Conservation (phyloP, 306 rosid genomes). For the Amphicarpaea edgeworthii region DNA sequence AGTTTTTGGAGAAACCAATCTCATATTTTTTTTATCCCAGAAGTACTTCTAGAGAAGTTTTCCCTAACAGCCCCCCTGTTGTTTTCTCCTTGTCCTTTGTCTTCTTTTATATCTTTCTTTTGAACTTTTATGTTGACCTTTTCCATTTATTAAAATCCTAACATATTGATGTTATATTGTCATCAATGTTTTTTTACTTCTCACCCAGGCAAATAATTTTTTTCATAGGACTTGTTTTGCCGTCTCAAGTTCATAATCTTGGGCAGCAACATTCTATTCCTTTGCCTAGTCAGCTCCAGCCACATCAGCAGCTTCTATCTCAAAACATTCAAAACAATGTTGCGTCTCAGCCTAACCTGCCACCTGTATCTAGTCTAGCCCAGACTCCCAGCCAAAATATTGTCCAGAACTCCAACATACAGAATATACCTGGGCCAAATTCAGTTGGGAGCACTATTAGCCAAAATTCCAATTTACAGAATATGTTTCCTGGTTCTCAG, state of each 20-base stretch:
- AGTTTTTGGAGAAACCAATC: too few relatives aligned
- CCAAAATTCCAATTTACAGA: slow-evolving; percentile 66
- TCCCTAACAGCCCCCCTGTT: too few relatives aligned
- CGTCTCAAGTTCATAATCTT: slow-evolving; percentile 63
- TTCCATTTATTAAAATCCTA: slow-evolving; percentile 13
- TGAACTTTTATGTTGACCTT: slow-evolving; percentile 10
- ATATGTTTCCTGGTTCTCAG: slow-evolving; percentile 74
- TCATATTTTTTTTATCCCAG: too few relatives aligned
- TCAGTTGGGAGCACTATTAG: slow-evolving; percentile 70
- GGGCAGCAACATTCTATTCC: slow-evolving; percentile 72
- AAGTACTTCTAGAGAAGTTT: too few relatives aligned
- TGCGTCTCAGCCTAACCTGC: slow-evolving; percentile 53
- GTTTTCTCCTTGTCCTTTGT: not conserved
- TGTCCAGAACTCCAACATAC: slow-evolving; percentile 72
- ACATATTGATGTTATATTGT: slow-evolving; percentile 34
- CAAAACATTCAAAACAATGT: slow-evolving; percentile 72
- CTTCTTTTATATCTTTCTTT: slow-evolving; percentile 22
- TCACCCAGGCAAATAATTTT: slow-evolving; percentile 19
- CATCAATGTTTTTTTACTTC: slow-evolving; percentile 22
- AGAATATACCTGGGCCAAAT: slow-evolving; percentile 68
- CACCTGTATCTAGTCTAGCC: slow-evolving; percentile 66
- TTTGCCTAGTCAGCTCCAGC: slow-evolving; percentile 66
- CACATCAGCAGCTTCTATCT: slow-evolving; percentile 73
- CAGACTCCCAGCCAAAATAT: slow-evolving; percentile 67
- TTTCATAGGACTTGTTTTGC: slow-evolving; percentile 66